A percentile compares a stretch with the other conserved stretches of the same genome.
Conservation (phyloP, 768 basidiomycete species). For the Tubosaeta brunneosetosa region DNA sequence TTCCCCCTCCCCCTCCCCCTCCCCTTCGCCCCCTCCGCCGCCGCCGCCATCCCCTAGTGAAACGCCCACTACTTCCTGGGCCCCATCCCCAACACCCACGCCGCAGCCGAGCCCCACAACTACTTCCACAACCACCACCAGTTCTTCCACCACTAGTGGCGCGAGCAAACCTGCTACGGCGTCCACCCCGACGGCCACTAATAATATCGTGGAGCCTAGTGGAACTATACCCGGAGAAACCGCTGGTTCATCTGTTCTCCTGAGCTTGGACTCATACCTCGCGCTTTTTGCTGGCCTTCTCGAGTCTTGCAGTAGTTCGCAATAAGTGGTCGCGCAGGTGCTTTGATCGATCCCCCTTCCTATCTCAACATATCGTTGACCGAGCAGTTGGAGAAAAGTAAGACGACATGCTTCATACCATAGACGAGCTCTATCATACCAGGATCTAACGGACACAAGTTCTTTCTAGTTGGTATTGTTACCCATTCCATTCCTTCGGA, state of each 20-base stretch:
- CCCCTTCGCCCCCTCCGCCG: constrained; percentile 13
- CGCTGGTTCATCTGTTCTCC: constrained; percentile 9
- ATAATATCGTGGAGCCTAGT: constrained; percentile 6
- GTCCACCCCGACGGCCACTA: constrained; percentile 19
- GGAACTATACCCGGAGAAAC: constrained; percentile 6
- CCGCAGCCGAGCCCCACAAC: constrained; percentile 24
- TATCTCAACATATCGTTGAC: not conserved
- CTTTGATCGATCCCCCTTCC: constrained; percentile 3
- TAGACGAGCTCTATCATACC: constrained; percentile 18
- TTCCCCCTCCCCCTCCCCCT: constrained; percentile 16
- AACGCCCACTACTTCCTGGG: constrained; percentile 19
- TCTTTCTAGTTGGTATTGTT: constrained; percentile 18
- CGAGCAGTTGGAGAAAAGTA: constrained; percentile 12
- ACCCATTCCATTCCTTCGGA: constrained; percentile 23
- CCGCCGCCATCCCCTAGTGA: constrained; percentile 10
- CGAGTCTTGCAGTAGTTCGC: constrained; percentile 3
- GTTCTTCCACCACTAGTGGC: constrained; percentile 6
- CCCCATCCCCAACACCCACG: constrained; percentile 18
- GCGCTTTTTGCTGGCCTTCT: constrained; percentile 21
- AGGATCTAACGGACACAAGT: constrained; percentile 17
- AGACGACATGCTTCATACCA: constrained; percentile 10
- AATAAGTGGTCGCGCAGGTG: constrained; percentile 8
- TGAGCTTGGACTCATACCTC: constrained; percentile 12
- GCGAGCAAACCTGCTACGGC: constrained; percentile 21
- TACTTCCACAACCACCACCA: constrained; percentile 9